Evolutionary conservation across 2,329 filamentous ascomycete species (phyloP).

Genomic region (Furcasterigmium sp.): DNA sequence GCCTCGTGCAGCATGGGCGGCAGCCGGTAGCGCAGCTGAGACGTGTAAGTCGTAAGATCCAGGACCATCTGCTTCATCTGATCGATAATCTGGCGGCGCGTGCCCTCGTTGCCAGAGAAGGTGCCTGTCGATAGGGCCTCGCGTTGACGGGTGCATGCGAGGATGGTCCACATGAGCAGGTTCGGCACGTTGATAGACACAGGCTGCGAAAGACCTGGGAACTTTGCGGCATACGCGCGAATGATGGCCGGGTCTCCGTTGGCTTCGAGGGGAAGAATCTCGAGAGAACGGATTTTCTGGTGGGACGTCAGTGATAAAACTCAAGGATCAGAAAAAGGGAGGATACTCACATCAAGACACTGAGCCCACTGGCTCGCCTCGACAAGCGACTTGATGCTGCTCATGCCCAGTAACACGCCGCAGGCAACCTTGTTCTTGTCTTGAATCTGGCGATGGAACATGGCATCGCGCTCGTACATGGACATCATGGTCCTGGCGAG

Average conservation of each 20-base stretch:
- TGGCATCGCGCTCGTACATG: conserved; percentile 57
- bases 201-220: conserved; percentile 70
- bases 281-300: conserved; percentile 67
- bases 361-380: conserved; percentile 51
- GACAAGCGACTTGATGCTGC: conserved; percentile 52
- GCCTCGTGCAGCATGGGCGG: conserved; percentile 84
- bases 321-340: neutral
- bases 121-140: conserved; percentile 63
- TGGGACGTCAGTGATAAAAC: neutral
- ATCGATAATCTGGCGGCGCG: conserved; percentile 58
- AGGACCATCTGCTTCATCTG: conserved; percentile 75
- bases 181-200: conserved; percentile 88
- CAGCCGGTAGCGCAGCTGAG: conserved; percentile 85
- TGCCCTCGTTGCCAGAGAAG: conserved; percentile 69
- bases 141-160: conserved; percentile 75
- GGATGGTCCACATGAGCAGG: conserved; percentile 88
- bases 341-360: conserved; percentile 50
- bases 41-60: conserved; percentile 91
- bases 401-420: conserved; percentile 54
- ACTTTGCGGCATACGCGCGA: conserved; percentile 73
- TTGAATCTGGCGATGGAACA: conserved; percentile 54
- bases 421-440: conserved; percentile 53
- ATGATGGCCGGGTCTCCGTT: conserved; percentile 72
- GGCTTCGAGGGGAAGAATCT: conserved; percentile 75
- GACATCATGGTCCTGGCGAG: conserved; percentile 56